Evolutionary conservation across 78 protist species (phyloP).

Genomic region (Tieghemostelium lacteum): DNA sequence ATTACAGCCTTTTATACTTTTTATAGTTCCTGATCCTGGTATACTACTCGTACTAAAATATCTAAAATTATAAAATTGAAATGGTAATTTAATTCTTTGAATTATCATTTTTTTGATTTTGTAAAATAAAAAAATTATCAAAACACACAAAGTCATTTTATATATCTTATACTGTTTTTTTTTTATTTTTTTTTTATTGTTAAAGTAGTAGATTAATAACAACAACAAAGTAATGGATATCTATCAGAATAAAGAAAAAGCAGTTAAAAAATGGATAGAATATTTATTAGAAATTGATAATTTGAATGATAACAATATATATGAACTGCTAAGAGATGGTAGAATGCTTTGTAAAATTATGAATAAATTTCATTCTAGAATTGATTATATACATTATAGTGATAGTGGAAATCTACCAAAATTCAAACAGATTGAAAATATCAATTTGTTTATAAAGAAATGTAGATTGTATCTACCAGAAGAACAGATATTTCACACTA

Average conservation of each 20-base stretch:
- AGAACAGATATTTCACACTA: constrained; percentile 26
- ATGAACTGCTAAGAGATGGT: constrained; percentile 40
- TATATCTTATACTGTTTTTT: too few species aligned
- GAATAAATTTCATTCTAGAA: constrained; percentile 48
- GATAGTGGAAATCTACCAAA: constrained; percentile 23
- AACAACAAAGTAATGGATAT: not conserved
- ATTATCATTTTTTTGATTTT: too few species aligned
- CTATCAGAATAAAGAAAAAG: not conserved
- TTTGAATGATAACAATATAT: constrained; percentile 18
- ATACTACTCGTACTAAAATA: too few species aligned
- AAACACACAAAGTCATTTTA: too few species aligned
- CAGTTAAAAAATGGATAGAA: not conserved
- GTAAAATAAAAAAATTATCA: too few species aligned
- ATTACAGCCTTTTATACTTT: constrained; percentile 38
- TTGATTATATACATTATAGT: constrained; percentile 54
- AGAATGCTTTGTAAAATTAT: constrained; percentile 38
- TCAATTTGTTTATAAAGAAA: constrained; percentile 52
- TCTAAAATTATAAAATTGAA: too few species aligned
- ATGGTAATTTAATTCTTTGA: too few species aligned
- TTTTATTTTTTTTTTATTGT: too few species aligned
- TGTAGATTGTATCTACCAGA: constrained; percentile 69
- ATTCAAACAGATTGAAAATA: constrained; percentile 53
- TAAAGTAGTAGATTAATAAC: too few species aligned
- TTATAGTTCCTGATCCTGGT: too few species aligned
- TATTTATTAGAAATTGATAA: not conserved